Evolutionary conservation across 2,329 filamentous ascomycete genomes (phyloP).

Genomic region (Didymellaceae sp.): DNA sequence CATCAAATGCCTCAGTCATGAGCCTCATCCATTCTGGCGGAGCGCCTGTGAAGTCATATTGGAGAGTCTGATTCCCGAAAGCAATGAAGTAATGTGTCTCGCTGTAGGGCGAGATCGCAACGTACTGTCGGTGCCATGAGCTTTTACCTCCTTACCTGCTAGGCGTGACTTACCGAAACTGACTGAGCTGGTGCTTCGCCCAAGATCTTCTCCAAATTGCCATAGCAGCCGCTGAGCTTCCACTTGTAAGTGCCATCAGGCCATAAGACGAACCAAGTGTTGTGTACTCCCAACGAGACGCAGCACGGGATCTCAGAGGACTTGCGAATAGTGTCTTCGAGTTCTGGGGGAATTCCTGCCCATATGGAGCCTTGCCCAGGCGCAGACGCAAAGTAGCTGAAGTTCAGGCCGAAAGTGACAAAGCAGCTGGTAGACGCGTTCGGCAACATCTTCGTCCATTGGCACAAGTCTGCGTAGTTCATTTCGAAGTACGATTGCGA

Average conservation of each 20-base stretch:
- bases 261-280: slow-evolving; percentile 46
- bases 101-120: slow-evolving; percentile 45
- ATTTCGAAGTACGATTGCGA: slow-evolving; percentile 40
- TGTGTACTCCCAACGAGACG: slow-evolving; percentile 38
- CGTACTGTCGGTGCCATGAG: slow-evolving; percentile 28
- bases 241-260: slow-evolving; percentile 39
- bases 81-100: slow-evolving; percentile 44
- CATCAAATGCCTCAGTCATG: slow-evolving; percentile 41
- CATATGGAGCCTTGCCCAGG: slow-evolving; percentile 43
- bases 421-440: slow-evolving; percentile 38
- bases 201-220: slow-evolving; percentile 36
- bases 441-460: slow-evolving; percentile 38
- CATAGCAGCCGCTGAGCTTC: slow-evolving; percentile 44
- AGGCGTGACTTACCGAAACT: slow-evolving; percentile 34
- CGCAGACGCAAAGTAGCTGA: slow-evolving; percentile 42
- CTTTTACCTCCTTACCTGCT: not conserved
- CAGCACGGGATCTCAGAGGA: slow-evolving; percentile 39
- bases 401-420: slow-evolving; percentile 41
- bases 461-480: slow-evolving; percentile 40
- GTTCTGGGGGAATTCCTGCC: slow-evolving; percentile 41
- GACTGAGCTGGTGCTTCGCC: slow-evolving; percentile 32
- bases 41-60: slow-evolving; percentile 43
- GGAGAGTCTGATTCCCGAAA: slow-evolving; percentile 40
- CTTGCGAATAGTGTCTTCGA: slow-evolving; percentile 44
- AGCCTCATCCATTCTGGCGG: slow-evolving; percentile 43